Conservation (phyloP, 129 eudicot species). For the Flaveria trinervia region DNA sequence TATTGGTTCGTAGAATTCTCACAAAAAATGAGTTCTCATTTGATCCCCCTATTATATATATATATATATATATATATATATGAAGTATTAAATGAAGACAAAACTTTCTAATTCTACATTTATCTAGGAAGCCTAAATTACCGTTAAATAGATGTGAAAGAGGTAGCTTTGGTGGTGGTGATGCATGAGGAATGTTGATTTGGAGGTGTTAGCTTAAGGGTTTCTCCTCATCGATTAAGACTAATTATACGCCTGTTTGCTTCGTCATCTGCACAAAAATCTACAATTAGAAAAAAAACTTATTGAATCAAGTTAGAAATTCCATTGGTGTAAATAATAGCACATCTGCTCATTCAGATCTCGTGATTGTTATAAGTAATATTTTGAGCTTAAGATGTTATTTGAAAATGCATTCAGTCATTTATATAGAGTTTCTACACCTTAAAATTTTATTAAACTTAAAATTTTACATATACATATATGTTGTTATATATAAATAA, state of each 20-base stretch:
- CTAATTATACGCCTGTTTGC: constrained; percentile 17
- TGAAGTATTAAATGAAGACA: too few species aligned
- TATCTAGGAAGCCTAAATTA: background rate
- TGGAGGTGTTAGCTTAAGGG: constrained; percentile 7
- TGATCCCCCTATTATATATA: too few species aligned
- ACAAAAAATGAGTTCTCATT: too few species aligned
- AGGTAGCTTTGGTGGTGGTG: constrained; percentile 17
- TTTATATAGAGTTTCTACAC: background rate
- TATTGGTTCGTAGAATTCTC: too few species aligned
- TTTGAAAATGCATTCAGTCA: background rate
- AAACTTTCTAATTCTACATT: too few species aligned
- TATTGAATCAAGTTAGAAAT: background rate
- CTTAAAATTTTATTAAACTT: too few species aligned
- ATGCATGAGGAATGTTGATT: background rate
- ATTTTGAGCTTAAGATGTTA: background rate
- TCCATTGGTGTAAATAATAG: background rate
- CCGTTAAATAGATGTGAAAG: constrained; percentile 13
- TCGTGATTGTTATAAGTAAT: background rate
- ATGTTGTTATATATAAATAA: too few species aligned
- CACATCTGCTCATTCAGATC: background rate
- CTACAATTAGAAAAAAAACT: too few species aligned
- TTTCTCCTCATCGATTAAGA: background rate
- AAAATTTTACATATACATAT: too few species aligned
- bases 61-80: too few species aligned
- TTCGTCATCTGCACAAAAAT: constrained; percentile 11